Evolutionary conservation across 2,329 filamentous ascomycete species (phyloP).

Genomic region (Leptographium lundbergii): DNA sequence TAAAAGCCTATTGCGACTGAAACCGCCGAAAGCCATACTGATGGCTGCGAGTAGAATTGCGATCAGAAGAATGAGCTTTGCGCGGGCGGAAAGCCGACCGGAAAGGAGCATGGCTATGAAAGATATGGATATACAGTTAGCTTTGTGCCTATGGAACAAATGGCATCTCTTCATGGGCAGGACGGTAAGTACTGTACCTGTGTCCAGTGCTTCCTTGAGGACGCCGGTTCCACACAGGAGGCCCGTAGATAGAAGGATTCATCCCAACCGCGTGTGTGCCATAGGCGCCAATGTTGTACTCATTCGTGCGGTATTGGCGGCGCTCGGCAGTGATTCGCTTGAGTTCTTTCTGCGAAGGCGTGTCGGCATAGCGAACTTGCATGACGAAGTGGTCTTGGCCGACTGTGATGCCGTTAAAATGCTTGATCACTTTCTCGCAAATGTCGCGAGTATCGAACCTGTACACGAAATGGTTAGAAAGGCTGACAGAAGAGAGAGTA

Average conservation of each 20-base stretch:
- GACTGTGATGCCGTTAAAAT: conserved; percentile 69
- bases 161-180: neutral
- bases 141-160: neutral
- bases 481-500: neutral
- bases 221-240: conserved; percentile 24
- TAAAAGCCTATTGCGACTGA: neutral
- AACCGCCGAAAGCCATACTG: neutral
- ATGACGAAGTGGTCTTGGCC: conserved; percentile 71
- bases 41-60: neutral
- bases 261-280: conserved; percentile 49
- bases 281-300: conserved; percentile 72
- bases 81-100: neutral
- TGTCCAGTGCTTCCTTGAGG: conserved; percentile 10
- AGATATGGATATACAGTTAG: neutral
- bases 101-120: neutral
- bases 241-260: conserved; percentile 33
- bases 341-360: conserved; percentile 87
- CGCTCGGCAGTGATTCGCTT: conserved; percentile 94
- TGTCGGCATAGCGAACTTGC: conserved; percentile 95
- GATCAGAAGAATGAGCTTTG: neutral
- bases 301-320: conserved; percentile 88
- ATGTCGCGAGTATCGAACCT: conserved; percentile 85
- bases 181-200: conserved; percentile 11
- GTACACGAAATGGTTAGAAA: conserved; percentile 13
- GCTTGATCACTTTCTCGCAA: conserved; percentile 78